A percentile compares a stretch with the other conserved stretches of the same genome.
These are phyloP conservation scores for Cladosporium sp. DNA, from an alignment of 2,329 filamentous ascomycete genomes.

Conservation along the genomic window DNA sequence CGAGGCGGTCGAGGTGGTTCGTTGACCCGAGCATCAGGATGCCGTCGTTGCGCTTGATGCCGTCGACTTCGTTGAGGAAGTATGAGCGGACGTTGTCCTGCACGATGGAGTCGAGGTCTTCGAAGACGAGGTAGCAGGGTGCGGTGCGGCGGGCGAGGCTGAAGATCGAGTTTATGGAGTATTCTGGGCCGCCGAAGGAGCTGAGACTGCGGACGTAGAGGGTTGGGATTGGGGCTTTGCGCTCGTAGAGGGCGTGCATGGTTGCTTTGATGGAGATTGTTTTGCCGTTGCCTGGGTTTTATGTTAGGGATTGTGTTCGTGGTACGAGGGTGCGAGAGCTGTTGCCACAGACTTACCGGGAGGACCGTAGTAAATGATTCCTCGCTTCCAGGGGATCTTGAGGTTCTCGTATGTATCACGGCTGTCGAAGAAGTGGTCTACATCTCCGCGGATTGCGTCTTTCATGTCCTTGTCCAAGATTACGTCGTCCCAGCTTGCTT, in stretches of 20 bases:
- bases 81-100: constrained; percentile 63
- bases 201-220: constrained; percentile 61
- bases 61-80: constrained; percentile 74
- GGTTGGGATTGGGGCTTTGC: constrained; percentile 58
- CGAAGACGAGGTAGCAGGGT: constrained; percentile 71
- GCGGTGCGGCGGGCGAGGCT: constrained; percentile 61
- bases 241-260: constrained; percentile 64
- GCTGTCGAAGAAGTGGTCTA: constrained; percentile 65
- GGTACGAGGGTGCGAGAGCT: not conserved
- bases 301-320: constrained; percentile 45
- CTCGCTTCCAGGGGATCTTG: constrained; percentile 71
- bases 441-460: constrained; percentile 63
- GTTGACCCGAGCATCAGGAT: constrained; percentile 61
- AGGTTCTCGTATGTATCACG: constrained; percentile 61
- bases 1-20: constrained; percentile 61
- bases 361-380: constrained; percentile 68
- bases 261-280: constrained; percentile 71
- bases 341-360: constrained; percentile 40
- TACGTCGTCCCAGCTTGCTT: constrained; percentile 64
- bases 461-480: constrained; percentile 69
- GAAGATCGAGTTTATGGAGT: constrained; percentile 58
- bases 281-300: constrained; percentile 58
- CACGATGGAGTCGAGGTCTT: constrained; percentile 70
- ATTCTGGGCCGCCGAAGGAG: constrained; percentile 58
- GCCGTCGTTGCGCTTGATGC: constrained; percentile 68